These are phyloP conservation scores for Elaeagnus macrophylla DNA, from an alignment of 306 rosid genomes.

Conservation along the genomic window DNA sequence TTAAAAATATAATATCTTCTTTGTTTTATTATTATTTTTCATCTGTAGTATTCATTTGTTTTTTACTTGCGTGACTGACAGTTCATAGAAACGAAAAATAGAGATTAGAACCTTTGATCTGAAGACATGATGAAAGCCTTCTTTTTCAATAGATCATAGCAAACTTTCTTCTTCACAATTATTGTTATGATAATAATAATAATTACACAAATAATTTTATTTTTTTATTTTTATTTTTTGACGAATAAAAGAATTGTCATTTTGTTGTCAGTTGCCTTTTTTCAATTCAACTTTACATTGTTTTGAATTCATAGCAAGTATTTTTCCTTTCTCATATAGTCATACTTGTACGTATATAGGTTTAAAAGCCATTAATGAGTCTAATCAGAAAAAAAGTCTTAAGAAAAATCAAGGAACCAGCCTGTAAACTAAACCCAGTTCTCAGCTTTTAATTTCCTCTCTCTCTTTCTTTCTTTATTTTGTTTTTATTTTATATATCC, in stretches of 20 bases:
- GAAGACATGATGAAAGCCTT: constrained; percentile 41
- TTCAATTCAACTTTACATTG: constrained; percentile 10
- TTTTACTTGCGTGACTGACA: constrained; percentile 36
- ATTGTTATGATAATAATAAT: constrained; percentile 12
- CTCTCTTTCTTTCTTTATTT: background rate
- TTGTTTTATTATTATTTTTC: too few species aligned
- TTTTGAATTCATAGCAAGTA: constrained; percentile 26
- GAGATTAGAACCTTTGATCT: constrained; percentile 27
- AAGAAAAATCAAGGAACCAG: constrained; percentile 39
- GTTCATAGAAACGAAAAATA: constrained; percentile 36
- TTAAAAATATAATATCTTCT: too few species aligned
- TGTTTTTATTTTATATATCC: background rate
- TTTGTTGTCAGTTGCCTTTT: constrained; percentile 37
- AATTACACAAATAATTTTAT: constrained; percentile 6
- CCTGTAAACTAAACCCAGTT: constrained; percentile 37
- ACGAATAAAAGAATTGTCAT: constrained; percentile 30
- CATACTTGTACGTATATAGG: constrained; percentile 17
- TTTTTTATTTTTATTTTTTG: constrained; percentile 8
- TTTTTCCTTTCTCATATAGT: constrained; percentile 22
- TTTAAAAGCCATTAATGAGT: constrained; percentile 24
- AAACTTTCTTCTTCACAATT: constrained; percentile 21
- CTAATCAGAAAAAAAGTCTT: constrained; percentile 9
- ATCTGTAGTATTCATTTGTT: constrained; percentile 17
- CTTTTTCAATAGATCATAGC: constrained; percentile 40
- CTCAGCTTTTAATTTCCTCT: constrained; percentile 6